Evolutionary conservation across 495 filamentous ascomycete genomes (phyloP).

Genomic region (Talaromyces stipitatus): DNA sequence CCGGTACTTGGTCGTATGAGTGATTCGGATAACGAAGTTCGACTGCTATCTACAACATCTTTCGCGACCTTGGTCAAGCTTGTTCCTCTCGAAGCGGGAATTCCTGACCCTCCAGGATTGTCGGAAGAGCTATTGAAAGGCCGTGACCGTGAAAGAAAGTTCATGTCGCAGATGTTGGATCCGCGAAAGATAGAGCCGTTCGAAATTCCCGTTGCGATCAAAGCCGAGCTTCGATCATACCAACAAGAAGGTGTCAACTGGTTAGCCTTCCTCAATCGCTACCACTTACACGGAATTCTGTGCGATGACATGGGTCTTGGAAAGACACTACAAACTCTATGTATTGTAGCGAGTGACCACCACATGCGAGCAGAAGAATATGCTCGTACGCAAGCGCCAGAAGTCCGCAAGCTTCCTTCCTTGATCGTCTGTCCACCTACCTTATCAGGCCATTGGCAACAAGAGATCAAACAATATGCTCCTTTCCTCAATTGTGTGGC

Average conservation of each 20-base stretch:
- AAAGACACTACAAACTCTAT: slow-evolving; percentile 94
- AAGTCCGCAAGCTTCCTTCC: slow-evolving; percentile 75
- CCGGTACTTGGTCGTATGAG: slow-evolving; percentile 98
- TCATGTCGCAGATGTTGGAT: slow-evolving; percentile 94
- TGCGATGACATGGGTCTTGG: slow-evolving; percentile 99
- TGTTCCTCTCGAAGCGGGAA: slow-evolving; percentile 97
- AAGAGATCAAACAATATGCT: slow-evolving; percentile 90
- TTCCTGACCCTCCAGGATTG: slow-evolving; percentile 90
- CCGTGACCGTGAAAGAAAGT: slow-evolving; percentile 86
- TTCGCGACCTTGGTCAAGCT: slow-evolving; percentile 96
- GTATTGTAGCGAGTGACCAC: slow-evolving; percentile 96
- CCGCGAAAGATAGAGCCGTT: slow-evolving; percentile 93
- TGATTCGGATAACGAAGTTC: slow-evolving; percentile 91
- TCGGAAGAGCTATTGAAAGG: slow-evolving; percentile 82
- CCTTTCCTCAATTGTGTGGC: slow-evolving; percentile 84
- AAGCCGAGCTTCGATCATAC: slow-evolving; percentile 89
- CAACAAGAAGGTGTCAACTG: slow-evolving; percentile 99
- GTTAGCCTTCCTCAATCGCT: slow-evolving; percentile 96
- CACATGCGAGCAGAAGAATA: slow-evolving; percentile 88
- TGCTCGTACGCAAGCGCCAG: slow-evolving; percentile 64
- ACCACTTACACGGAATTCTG: slow-evolving; percentile 94
- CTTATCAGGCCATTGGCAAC: slow-evolving; percentile 97
- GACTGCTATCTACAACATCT: slow-evolving; percentile 89
- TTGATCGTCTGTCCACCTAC: slow-evolving; percentile 95
- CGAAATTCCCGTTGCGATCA: slow-evolving; percentile 89